Conservation (phyloP, 345 rosid genomes). For the Raphanus sativus region DNA sequence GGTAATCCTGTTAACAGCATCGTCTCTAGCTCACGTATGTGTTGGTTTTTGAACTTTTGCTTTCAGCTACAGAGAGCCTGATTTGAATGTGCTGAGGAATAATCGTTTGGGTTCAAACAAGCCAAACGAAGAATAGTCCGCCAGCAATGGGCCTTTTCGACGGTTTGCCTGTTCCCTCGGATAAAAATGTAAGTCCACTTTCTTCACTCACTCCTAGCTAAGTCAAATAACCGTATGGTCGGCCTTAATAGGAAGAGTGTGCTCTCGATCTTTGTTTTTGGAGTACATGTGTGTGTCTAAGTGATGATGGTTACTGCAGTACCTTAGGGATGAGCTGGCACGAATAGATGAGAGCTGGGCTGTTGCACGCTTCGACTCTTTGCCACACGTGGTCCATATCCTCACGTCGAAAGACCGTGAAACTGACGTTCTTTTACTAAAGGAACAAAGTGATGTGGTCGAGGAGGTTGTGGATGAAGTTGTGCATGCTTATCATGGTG, state of each 20-base stretch:
- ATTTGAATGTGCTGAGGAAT: slow-evolving; percentile 35
- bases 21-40: slow-evolving; percentile 13
- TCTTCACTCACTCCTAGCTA: not conserved
- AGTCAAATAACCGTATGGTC: not conserved
- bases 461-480: slow-evolving; percentile 99
- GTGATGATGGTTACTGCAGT: slow-evolving; percentile 51
- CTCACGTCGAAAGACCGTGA: slow-evolving; percentile 96
- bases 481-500: slow-evolving; percentile 93
- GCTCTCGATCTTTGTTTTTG: not conserved
- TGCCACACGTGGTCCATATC: slow-evolving; percentile 95
- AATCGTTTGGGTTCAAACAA: slow-evolving; percentile 19
- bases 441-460: slow-evolving; percentile 87
- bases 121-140: slow-evolving; percentile 32
- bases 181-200: slow-evolving; percentile 63
- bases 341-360: slow-evolving; percentile 90
- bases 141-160: slow-evolving; percentile 74
- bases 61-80: slow-evolving; percentile 22
- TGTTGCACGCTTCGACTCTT: slow-evolving; percentile 91
- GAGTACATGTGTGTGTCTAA: slow-evolving; percentile 17
- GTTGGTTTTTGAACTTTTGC: slow-evolving; percentile 11
- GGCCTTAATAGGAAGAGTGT: not conserved
- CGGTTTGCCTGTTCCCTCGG: slow-evolving; percentile 87
- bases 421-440: slow-evolving; percentile 65
- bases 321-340: slow-evolving; percentile 78
- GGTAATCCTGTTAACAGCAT: not conserved